Evolutionary conservation across 441 rosid species (phyloP).

Genomic region (Eutrema salsugineum): DNA sequence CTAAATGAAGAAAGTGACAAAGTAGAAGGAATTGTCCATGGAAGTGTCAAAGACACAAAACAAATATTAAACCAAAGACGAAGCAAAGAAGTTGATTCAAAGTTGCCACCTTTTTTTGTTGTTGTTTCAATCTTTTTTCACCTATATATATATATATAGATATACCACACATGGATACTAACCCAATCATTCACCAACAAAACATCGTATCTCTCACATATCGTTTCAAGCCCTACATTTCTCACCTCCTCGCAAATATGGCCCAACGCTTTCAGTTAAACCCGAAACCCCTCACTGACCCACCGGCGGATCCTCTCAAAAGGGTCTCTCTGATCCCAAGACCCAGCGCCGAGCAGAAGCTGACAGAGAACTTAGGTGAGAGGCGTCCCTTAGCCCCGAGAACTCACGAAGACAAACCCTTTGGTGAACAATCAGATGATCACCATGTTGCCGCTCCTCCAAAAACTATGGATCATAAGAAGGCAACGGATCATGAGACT

Average conservation of each 20-base stretch:
- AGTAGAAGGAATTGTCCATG: neutral
- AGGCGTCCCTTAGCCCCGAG: conserved; percentile 23
- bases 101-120: conserved; percentile 13
- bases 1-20: neutral
- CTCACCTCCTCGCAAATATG: conserved; percentile 13
- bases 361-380: conserved; percentile 17
- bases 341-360: conserved; percentile 28
- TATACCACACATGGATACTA: neutral
- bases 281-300: conserved; percentile 14
- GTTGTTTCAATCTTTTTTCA: conserved; percentile 6
- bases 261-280: conserved; percentile 13
- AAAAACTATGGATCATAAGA: neutral
- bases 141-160: conserved; percentile 33
- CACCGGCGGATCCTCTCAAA: conserved; percentile 18
- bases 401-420: conserved; percentile 18
- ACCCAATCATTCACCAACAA: conserved; percentile 16
- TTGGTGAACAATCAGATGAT: conserved; percentile 5
- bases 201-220: neutral
- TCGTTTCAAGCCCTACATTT: neutral
- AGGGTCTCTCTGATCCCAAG: conserved; percentile 33
- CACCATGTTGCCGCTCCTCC: conserved; percentile 19
- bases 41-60: conserved; percentile 30
- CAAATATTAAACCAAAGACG: conserved; percentile 38
- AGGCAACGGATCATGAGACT: conserved; percentile 22
- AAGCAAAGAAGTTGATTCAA: conserved; percentile 74